Base-by-base conservation (phyloP, 2,329 filamentous ascomycete genomes). In the Venturia oleaginea region DNA sequence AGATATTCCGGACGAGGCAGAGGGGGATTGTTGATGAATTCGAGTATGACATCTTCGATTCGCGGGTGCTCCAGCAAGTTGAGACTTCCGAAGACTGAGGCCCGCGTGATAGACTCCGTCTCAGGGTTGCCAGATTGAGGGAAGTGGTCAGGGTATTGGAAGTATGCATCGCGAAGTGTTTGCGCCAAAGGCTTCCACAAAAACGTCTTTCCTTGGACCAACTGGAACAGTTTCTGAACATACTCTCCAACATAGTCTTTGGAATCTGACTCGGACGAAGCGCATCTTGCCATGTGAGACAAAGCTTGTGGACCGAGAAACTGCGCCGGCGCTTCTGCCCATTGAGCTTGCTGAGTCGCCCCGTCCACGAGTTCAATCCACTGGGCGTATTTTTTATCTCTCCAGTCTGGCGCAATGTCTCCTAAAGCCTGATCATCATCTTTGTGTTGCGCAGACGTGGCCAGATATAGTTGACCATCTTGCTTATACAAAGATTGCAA, bases 1-100 rank as follows among this genome's bases (percentile, higher is more conserved):
- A 76, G 69, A 22, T 80, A 76, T 63, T 82, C 80, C 0, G 75
- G 68, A 30, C 75, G 77, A 2, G 77, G 73, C 8, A 71, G 67
- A 4, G 79, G 78, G 19, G 79, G 76, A 54, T 72, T 66, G 30
- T 78, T 72, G 10, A 78, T 69, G 24, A 78, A 75, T 1, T 71
- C 69, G 5, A 77, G 64, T 27, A 81, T 70, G 30, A 77, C 71
- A 1, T 77, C 73, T 55, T 76, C 74, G 17, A 80, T 59, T 2
- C 72, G 71, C 11, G 79, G 70, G 3, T 74, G 66, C 1, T 65
- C 34, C 1, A 74, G 66, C 8, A 74, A 70, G 22, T 69, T 64
- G 0, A 75, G 74, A 30, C 65, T 15, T 59, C 59, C 24, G 10
- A 74, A 68, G 7, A n/a, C 22, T 22, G 30, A 19, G 30, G 24